Evolutionary conservation across 352 stramenopile species (phyloP), one percentile per base, ranked within the genome.

Genomic region (Globisporangium nodosum): DNA sequence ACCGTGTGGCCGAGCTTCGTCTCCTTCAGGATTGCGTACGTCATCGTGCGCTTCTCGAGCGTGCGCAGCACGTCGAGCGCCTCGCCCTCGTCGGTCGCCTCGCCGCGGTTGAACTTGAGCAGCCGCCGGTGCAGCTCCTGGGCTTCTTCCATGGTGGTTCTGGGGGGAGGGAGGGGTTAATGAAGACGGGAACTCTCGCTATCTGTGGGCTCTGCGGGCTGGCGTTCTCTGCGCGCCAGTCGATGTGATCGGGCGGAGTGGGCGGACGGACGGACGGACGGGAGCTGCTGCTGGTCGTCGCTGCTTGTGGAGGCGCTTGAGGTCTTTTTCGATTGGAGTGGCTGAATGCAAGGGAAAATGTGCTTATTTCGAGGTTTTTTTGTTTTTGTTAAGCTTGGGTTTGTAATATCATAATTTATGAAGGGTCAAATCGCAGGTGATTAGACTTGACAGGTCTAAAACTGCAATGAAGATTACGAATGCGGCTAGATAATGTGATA

Each of bases 1-100:
- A 96, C 76, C 20, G 84, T 94, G 61, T 92, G 80, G 48, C 84
- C 84, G 31, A 94, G 66, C 63, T 92, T 90, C 46, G 84, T 94
- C 58, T 94, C 84, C 63, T 92, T 94, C 37, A 94, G 73, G 50
- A 94, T 73, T 18, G 61, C 62, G 47, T 88, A 76, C 40, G 81
- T 94, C 42, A 94, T 67, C 13, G 58, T 59, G 7, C 67, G 68
- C 48, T 75, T 73, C 56, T 92, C 80, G 33, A 94, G 69, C 30
- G 64, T 70, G 20, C 77, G 74, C 56, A 94, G 67, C 52, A 85
- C 65, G 24, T 90, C 81, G 49, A 93, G 65, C 35, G 64, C 78
- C 53, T 83, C 77, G 58, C 52, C 52, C 48, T 79, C 66, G 71
- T 92, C 81, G 45, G 68, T 77, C 54, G 65, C 61, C 35, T 90